A percentile compares a stretch with the other conserved stretches of the same genome.
Conservation (phyloP, 768 basidiomycete genomes). For the Kwoniella sp. region DNA sequence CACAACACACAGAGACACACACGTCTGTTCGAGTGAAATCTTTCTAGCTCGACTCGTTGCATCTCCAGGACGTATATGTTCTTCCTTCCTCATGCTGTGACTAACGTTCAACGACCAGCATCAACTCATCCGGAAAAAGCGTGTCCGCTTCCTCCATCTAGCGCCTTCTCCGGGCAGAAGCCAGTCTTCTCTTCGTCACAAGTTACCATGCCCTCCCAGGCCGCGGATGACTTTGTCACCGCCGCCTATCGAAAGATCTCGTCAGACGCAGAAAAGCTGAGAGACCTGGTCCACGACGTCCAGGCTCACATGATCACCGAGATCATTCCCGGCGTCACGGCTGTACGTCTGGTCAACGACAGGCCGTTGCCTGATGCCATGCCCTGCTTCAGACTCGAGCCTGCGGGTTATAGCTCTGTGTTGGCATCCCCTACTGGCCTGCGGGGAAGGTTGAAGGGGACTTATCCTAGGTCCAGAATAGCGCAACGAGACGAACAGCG, state of each 20-base stretch:
- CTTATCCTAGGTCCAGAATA: not conserved
- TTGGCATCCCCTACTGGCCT: too few relatives aligned
- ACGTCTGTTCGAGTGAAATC: too few relatives aligned
- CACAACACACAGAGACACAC: too few relatives aligned
- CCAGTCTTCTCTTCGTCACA: not conserved
- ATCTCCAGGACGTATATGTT: too few relatives aligned
- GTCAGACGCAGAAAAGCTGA: not conserved
- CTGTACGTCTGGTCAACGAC: too few relatives aligned
- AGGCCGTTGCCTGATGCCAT: too few relatives aligned
- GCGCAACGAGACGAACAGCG: not conserved
- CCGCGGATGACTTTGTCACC: not conserved
- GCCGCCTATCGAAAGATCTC: not conserved
- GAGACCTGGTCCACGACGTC: not conserved
- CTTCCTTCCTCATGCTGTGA: too few relatives aligned
- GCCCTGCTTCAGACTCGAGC: too few relatives aligned
- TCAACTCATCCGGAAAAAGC: not conserved
- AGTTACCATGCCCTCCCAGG: not conserved
- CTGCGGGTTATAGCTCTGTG: too few relatives aligned
- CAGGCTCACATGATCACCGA: not conserved
- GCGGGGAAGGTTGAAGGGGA: conserved; percentile 1
- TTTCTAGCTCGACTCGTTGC: too few relatives aligned
- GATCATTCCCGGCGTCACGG: not conserved
- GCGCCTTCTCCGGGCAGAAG: not conserved
- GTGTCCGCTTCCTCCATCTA: too few relatives aligned
- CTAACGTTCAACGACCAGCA: too few relatives aligned